Base-by-base conservation (phyloP, 495 filamentous ascomycete genomes). In the Penicillium dipodomyicola region DNA sequence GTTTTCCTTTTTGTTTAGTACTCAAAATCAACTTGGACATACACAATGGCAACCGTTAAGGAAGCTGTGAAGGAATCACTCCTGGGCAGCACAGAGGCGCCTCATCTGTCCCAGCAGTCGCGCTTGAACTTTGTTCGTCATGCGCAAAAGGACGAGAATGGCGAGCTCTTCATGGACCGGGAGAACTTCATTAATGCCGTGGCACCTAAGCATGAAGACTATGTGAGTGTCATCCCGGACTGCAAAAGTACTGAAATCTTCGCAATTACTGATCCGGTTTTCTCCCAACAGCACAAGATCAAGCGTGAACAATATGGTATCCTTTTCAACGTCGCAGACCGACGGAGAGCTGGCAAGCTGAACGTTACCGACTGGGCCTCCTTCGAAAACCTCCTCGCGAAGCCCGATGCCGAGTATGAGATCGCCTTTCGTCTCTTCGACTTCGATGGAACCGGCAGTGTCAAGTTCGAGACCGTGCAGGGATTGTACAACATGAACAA, bases 371-470 rank as follows among this genome's bases (percentile, higher is more conserved):
- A 98, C 72, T 98, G 92, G 92, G 85, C 80, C 14, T 87, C 86
- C 44, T 98, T 97, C 69, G 88, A 96, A 72, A 93, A 96, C 76
- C 84, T 98, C 52, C 84, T 98, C 35, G 81, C 82, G 49, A 97
- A 96, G 69, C 91, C 94, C 58, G 94, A 97, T 61, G 95, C 94
- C 65, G 95, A 98, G 71, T 98, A 98, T 70, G 92, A 98, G 74
- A 97, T 98, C 61, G 93, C 92, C 5, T 98, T 97, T 76, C 89
- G 95, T 54, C 81, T 97, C 27, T 98, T 98, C 73, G 94, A 97
- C 63, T 72, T 87, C 58, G 83, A 94, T 25, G 84, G 89, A 35
- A 87, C 82, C 20, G 94, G 94, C 4, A 80, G 77, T 20, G 89
- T 98, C 63, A 91, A 90, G 63, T 96, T 91, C 62, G 89, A 95